phyloP scores from a whole-genome alignment of 768 basidiomycete genomes.

The Kwoniella sp. region DNA sequence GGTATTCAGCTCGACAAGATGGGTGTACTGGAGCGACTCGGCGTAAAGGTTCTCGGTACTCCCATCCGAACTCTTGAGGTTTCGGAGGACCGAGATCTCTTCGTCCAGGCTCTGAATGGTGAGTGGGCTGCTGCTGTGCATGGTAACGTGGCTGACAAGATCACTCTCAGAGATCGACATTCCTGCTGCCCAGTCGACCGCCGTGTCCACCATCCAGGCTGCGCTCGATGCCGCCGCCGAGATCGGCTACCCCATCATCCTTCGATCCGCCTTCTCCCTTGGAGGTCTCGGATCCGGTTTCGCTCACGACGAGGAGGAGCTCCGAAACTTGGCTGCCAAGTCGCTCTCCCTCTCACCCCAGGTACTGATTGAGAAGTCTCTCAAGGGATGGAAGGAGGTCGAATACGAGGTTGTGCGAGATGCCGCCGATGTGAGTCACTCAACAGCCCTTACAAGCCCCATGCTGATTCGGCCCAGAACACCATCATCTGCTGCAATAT shows the following conservation, averaged over 20 bases:
- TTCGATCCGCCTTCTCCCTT: conserved; percentile 89
- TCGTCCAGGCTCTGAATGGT: conserved; percentile 95
- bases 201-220: conserved; percentile 90
- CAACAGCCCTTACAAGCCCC: background rate
- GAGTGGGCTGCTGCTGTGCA: conserved; percentile 25
- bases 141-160: background rate
- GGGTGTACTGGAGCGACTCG: conserved; percentile 88
- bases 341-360: conserved; percentile 86
- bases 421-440: conserved; percentile 75
- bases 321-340: conserved; percentile 89
- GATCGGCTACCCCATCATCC: conserved; percentile 96
- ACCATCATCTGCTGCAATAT: conserved; percentile 90
- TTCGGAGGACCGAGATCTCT: conserved; percentile 93
- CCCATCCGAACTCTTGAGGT: conserved; percentile 91
- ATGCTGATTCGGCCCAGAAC: conserved; percentile 59
- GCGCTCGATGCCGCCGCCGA: conserved; percentile 83
- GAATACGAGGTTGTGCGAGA: conserved; percentile 99
- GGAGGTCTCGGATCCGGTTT: conserved; percentile 98
- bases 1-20: conserved; percentile 94
- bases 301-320: conserved; percentile 87
- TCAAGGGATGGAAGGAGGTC: conserved; percentile 99
- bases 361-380: conserved; percentile 91
- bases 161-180: conserved; percentile 81
- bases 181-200: conserved; percentile 89
- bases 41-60: conserved; percentile 89